Percentiles rank a stretch among this genome's conserved stretches.
phyloP scores from a whole-genome alignment of 257 asterid species.

The Solanum phureja region DNA sequence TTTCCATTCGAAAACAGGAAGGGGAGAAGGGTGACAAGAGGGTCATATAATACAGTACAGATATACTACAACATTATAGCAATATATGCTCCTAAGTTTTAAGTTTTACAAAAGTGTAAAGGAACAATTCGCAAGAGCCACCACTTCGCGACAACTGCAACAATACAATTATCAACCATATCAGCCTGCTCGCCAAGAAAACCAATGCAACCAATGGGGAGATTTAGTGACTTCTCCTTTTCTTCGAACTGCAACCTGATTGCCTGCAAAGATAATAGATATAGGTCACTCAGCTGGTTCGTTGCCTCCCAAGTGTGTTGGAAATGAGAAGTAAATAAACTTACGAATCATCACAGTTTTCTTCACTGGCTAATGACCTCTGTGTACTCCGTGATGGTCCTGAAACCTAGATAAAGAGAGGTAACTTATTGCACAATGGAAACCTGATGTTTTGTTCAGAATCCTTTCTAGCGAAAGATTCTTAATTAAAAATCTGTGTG shows the following conservation, averaged over 20 bases:
- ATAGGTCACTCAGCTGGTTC: neutral
- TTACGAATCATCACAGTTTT: constrained; percentile 61
- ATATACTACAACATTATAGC: constrained; percentile 25
- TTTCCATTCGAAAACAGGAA: neutral
- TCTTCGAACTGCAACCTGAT: constrained; percentile 54
- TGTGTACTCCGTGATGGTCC: constrained; percentile 41
- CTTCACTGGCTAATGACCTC: constrained; percentile 53
- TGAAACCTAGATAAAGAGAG: constrained; percentile 29
- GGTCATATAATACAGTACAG: constrained; percentile 2
- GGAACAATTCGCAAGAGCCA: constrained; percentile 7
- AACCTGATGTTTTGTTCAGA: neutral
- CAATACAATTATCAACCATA: neutral
- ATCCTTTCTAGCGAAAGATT: neutral
- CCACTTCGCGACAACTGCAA: constrained; percentile 18
- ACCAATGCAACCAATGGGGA: constrained; percentile 13
- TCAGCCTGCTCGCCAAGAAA: neutral
- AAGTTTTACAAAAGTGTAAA: constrained; percentile 6
- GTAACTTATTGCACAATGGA: neutral
- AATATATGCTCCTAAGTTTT: constrained; percentile 15
- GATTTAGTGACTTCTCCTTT: constrained; percentile 35
- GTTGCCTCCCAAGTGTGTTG: neutral
- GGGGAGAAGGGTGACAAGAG: neutral
- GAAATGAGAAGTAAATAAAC: constrained; percentile 11
- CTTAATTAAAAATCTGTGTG: neutral
- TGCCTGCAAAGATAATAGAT: constrained; percentile 32